Evolutionary conservation across 1,284 basidiomycete species (phyloP).

Genomic region (Cryptococcus wingfieldii): DNA sequence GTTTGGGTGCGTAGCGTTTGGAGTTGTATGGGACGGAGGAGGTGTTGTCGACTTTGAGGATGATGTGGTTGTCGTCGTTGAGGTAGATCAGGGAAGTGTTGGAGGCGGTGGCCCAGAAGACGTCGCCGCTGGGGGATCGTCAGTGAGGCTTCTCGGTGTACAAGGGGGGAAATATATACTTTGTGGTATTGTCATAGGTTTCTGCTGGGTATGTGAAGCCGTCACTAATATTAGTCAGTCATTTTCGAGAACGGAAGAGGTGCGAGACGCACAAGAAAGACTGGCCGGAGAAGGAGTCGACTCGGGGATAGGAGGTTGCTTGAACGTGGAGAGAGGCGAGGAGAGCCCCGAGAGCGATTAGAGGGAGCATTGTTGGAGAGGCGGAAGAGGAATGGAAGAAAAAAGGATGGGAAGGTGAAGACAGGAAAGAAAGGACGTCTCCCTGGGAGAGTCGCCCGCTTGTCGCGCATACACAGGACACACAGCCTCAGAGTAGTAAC

Average conservation of each 20-base stretch:
- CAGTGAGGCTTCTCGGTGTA: neutral
- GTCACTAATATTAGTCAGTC: slow-evolving; percentile 18
- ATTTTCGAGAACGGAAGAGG: slow-evolving; percentile 3
- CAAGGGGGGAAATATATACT: slow-evolving; percentile 16
- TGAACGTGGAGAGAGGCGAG: neutral
- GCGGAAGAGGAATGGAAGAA: neutral
- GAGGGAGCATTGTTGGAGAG: too few species aligned
- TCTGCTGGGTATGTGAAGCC: slow-evolving; percentile 23
- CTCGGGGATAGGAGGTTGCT: slow-evolving; percentile 21
- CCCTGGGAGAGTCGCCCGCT: too few species aligned
- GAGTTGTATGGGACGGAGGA: slow-evolving; percentile 52
- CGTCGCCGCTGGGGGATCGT: slow-evolving; percentile 57
- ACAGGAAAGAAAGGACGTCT: too few species aligned
- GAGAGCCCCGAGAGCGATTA: neutral
- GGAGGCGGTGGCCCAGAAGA: slow-evolving; percentile 39
- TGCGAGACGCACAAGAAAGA: slow-evolving; percentile 27
- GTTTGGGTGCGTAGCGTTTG: slow-evolving; percentile 67
- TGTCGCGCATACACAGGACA: too few species aligned
- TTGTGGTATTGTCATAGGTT: slow-evolving; percentile 44
- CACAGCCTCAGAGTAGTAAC: too few species aligned
- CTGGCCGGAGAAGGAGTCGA: slow-evolving; percentile 22
- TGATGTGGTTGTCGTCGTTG: slow-evolving; percentile 63
- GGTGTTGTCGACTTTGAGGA: slow-evolving; percentile 58
- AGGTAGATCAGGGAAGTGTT: slow-evolving; percentile 51
- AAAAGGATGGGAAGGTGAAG: neutral